Conservation (phyloP, 1,284 basidiomycete species). For the Naganishia sp. region DNA sequence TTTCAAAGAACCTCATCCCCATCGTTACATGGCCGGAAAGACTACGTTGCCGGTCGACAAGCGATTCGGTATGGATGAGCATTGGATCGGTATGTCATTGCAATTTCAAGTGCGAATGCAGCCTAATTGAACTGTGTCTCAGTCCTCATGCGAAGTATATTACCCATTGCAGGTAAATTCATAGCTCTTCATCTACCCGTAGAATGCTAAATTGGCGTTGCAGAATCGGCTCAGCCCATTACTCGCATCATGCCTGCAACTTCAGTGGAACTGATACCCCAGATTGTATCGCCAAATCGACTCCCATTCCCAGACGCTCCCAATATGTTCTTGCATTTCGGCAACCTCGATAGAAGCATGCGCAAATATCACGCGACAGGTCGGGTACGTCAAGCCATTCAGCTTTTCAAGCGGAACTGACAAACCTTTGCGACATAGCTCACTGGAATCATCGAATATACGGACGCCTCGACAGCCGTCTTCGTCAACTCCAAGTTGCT, state of each 20-base stretch:
- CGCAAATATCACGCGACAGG: slow-evolving; percentile 41
- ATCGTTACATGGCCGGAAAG: slow-evolving; percentile 68
- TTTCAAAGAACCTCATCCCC: slow-evolving; percentile 80
- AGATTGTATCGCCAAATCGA: slow-evolving; percentile 38
- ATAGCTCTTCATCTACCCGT: slow-evolving; percentile 33
- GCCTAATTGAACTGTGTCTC: neutral
- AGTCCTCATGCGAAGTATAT: slow-evolving; percentile 45
- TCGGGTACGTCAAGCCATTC: slow-evolving; percentile 11
- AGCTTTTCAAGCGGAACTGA: neutral
- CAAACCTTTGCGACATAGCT: slow-evolving; percentile 45
- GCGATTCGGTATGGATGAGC: slow-evolving; percentile 75
- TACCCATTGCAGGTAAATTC: slow-evolving; percentile 47
- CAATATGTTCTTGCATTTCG: slow-evolving; percentile 47
- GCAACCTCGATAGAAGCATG: slow-evolving; percentile 48
- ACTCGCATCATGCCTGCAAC: slow-evolving; percentile 58
- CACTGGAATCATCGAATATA: slow-evolving; percentile 66
- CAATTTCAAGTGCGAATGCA: slow-evolving; percentile 60
- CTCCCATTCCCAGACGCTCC: slow-evolving; percentile 37
- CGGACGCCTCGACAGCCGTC: slow-evolving; percentile 58
- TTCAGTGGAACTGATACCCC: slow-evolving; percentile 31
- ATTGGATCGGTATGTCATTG: slow-evolving; percentile 42
- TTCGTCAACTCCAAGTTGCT: slow-evolving; percentile 72
- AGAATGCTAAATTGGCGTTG: neutral
- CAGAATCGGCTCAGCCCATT: slow-evolving; percentile 59
- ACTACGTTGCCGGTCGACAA: slow-evolving; percentile 68